Conservation (phyloP, 768 basidiomycete genomes). For the Phallus indusiatus region DNA sequence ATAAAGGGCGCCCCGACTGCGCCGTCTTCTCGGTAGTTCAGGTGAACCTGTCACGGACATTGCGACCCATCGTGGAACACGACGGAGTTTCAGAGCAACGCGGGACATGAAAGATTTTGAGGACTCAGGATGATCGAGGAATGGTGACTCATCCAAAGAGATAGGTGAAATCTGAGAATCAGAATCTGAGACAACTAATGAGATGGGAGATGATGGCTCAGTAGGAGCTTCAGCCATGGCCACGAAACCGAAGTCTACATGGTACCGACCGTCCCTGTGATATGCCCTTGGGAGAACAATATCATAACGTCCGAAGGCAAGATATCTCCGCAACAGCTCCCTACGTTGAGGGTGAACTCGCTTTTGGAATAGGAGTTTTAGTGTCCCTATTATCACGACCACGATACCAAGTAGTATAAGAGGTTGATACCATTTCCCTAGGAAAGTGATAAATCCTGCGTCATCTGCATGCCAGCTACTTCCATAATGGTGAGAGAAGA, state of each 20-base stretch:
- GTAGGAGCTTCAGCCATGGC: conserved; percentile 5
- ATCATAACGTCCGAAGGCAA: conserved; percentile 37
- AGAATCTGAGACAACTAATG: conserved; percentile 1
- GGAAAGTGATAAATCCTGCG: conserved; percentile 92
- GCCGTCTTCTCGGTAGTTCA: conserved; percentile 36
- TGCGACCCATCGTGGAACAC: conserved; percentile 45
- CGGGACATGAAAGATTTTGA: conserved; percentile 43
- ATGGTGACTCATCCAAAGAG: conserved; percentile 46
- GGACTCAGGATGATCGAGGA: conserved; percentile 14
- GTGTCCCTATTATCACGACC: conserved; percentile 60
- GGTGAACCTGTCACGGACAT: conserved; percentile 35
- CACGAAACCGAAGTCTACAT: conserved; percentile 47
- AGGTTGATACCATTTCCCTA: conserved; percentile 78
- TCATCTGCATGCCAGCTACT: conserved; percentile 99
- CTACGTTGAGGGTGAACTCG: conserved; percentile 49
- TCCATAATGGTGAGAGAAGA: conserved; percentile 96
- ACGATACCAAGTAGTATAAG: conserved; percentile 79
- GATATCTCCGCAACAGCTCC: conserved; percentile 9
- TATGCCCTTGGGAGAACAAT: conserved; percentile 69
- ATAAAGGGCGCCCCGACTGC: conserved; percentile 58
- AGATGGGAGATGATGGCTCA: conserved; percentile 1
- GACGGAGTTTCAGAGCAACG: conserved; percentile 40
- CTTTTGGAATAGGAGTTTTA: conserved; percentile 45
- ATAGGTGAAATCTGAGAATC: conserved; percentile 53
- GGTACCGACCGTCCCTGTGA: conserved; percentile 62